Percentiles rank a stretch among this genome's conserved stretches.
phyloP scores from a whole-genome alignment of 495 filamentous ascomycete species.

The Lasiosphaeria hispida region DNA sequence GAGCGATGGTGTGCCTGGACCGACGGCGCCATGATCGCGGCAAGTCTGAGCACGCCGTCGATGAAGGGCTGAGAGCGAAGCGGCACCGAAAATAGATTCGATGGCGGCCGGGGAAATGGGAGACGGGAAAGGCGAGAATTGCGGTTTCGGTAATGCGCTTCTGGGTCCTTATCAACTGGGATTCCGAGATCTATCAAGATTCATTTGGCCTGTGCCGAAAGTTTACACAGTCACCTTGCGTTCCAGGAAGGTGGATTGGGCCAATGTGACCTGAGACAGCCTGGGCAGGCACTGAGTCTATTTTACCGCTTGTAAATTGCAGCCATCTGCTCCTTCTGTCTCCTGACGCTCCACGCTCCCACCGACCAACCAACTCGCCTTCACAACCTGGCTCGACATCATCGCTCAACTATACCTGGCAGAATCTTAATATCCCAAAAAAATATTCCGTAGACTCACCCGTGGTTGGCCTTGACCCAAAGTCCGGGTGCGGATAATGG shows the following conservation, averaged over 20 bases:
- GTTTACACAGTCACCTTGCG: neutral
- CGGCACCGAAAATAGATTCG: constrained; percentile 1
- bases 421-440: neutral
- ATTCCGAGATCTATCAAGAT: too few species aligned
- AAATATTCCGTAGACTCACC: neutral
- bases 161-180: neutral
- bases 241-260: constrained; percentile 5
- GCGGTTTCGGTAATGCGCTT: neutral
- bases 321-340: too few species aligned
- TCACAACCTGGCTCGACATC: neutral
- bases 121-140: neutral
- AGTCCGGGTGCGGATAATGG: neutral
- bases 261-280: too few species aligned
- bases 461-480: neutral
- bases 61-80: neutral
- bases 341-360: neutral
- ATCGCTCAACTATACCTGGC: neutral
- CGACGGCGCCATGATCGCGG: constrained; percentile 45
- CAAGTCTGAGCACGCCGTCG: neutral
- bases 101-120: neutral
- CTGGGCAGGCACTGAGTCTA: neutral
- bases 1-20: constrained; percentile 68
- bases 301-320: neutral
- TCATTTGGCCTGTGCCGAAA: neutral
- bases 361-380: neutral